Conservation (phyloP, 2,329 filamentous ascomycete genomes). For the Penicillium hordei region DNA sequence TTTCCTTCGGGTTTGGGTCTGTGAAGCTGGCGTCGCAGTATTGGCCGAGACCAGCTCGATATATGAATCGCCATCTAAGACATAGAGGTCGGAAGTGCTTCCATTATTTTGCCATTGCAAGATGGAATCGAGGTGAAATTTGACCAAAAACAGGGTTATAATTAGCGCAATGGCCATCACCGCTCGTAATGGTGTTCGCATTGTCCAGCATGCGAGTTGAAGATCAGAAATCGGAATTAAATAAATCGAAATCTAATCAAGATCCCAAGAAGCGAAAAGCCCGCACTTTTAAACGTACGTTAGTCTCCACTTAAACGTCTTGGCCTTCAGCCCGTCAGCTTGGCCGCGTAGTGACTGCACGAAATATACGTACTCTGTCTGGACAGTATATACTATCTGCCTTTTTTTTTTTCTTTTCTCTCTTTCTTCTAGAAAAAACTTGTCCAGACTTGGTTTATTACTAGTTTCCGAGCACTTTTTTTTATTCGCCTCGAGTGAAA, state of each 20-base stretch:
- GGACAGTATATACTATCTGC: neutral
- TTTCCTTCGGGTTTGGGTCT: slow-evolving; percentile 4
- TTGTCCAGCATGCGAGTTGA: slow-evolving; percentile 9
- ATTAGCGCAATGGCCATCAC: slow-evolving; percentile 19
- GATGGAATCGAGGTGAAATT: slow-evolving; percentile 20
- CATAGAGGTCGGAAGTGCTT: neutral
- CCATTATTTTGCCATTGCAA: slow-evolving; percentile 13
- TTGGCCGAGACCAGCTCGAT: slow-evolving; percentile 25
- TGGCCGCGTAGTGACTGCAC: neutral
- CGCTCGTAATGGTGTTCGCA: slow-evolving; percentile 19
- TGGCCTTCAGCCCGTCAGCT: slow-evolving; percentile 5
- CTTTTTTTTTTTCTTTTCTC: neutral
- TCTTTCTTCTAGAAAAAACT: neutral
- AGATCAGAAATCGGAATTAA: neutral
- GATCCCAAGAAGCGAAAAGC: slow-evolving; percentile 1
- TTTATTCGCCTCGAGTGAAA: neutral
- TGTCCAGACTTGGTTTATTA: neutral
- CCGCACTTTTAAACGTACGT: neutral
- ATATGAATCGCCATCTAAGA: slow-evolving; percentile 11
- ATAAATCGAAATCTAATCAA: neutral
- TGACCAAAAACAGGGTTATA: slow-evolving; percentile 19
- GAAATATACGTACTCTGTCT: neutral
- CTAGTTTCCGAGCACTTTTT: neutral
- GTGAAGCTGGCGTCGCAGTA: neutral
- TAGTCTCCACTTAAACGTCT: slow-evolving; percentile 5